Percentiles rank a stretch among this genome's conserved stretches.
phyloP scores from a whole-genome alignment of 2,329 filamentous ascomycete genomes.

The Arthrobotrys iridis region DNA sequence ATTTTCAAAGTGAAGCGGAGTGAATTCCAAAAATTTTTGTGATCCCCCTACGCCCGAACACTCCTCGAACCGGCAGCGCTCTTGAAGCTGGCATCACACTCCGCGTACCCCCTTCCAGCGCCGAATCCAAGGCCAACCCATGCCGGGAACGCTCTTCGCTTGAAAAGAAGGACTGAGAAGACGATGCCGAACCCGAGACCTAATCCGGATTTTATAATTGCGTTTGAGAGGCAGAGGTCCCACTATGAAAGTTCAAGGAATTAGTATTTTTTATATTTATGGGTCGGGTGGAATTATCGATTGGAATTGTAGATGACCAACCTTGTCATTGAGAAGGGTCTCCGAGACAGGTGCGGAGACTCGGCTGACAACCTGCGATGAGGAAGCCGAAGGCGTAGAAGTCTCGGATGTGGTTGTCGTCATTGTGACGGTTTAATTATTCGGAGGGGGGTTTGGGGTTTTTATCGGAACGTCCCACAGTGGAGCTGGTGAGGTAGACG shows the following conservation, averaged over 20 bases:
- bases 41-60: conserved; percentile 27
- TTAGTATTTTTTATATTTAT: neutral
- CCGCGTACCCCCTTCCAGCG: conserved; percentile 95
- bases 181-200: conserved; percentile 97
- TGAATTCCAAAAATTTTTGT: neutral
- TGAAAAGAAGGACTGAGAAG: conserved; percentile 98
- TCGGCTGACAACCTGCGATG: conserved; percentile 74
- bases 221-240: conserved; percentile 97
- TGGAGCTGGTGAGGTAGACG: neutral
- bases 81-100: conserved; percentile 86
- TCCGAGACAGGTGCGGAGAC: conserved; percentile 87
- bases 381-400: conserved; percentile 63
- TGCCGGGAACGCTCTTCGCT: conserved; percentile 97
- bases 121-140: conserved; percentile 94
- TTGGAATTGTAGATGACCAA: conserved; percentile 63
- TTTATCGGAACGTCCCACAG: neutral
- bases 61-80: conserved; percentile 51
- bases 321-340: conserved; percentile 98
- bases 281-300: neutral
- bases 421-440: conserved; percentile 27
- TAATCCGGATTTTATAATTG: conserved; percentile 95
- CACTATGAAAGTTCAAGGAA: conserved; percentile 69
- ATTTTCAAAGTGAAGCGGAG: neutral
- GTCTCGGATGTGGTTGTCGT: conserved; percentile 44
- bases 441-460: neutral